Evolutionary conservation across 2,329 filamentous ascomycete genomes (phyloP), one percentile per base, ranked within the genome.

Genomic region (Fusarium bulbicola): DNA sequence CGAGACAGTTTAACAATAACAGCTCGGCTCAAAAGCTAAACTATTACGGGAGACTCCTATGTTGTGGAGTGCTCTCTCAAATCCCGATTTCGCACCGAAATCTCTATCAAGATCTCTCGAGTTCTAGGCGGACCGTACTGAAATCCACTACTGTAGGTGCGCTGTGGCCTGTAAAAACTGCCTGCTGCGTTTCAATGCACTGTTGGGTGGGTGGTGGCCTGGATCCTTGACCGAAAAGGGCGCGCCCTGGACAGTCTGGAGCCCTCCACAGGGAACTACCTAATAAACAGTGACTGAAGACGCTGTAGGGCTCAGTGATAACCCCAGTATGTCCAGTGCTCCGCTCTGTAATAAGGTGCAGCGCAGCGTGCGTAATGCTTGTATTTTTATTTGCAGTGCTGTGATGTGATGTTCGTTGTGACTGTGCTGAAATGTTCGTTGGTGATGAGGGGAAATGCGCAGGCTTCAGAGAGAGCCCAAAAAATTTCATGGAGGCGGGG

Each of bases 351-450:
- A 40, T n/a, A 39, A 36, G 28, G 56, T 50, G 63, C 56, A 36
- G 40, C 32, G 45, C 62, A 34, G 63, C 50, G 13, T 47, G 63
- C 50, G n/a, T 47, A 59, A 46, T 45, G 45, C 46, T 40, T 36
- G 28, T 57, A 37, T 47, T 47, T 64, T 70, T 57, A 64, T 57
- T 65, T 53, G 60, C 26, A 57, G 58, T 70, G 64, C 58, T 63
- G 74, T 76, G 74, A 59, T 74, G 74, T 76, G 75, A 72, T 66
- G 63, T 73, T 49, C 40, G 66, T 71, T 65, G 65, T 68, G 66
- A 77, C 81, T 83, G 83, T 84, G 81, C 83, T 84, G 83, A 85
- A 82, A 84, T 83, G 79, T 85, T 81, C 82, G 75, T 76, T 67
- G 75, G 77, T 79, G 77, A 78, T 78, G 79, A 80, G 79, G 78